Percentiles rank a stretch among this genome's conserved stretches.
These are phyloP conservation scores for Monosporozyma unispora DNA, from an alignment of 805 yeast species.

Conservation along the genomic window DNA sequence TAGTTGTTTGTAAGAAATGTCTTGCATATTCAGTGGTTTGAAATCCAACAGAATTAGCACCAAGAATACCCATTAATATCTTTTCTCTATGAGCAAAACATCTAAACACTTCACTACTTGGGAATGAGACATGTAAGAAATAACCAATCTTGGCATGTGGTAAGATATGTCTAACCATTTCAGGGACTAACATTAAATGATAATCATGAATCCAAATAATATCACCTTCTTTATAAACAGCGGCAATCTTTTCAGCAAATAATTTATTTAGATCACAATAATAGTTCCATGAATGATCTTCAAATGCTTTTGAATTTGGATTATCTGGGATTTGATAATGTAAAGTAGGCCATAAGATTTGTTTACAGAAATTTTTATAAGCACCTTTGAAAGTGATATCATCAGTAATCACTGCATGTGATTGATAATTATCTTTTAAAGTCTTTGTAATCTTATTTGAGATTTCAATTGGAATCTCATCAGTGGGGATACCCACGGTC, in stretches of 20 bases:
- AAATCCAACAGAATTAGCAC: slow-evolving; percentile 80
- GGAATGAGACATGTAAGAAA: slow-evolving; percentile 89
- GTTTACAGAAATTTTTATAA: slow-evolving; percentile 85
- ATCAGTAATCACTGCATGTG: slow-evolving; percentile 60
- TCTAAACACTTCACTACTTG: slow-evolving; percentile 89
- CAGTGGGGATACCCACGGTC: slow-evolving; percentile 86
- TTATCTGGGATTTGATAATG: slow-evolving; percentile 93
- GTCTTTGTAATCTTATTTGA: slow-evolving; percentile 43
- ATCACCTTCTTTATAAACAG: slow-evolving; percentile 63
- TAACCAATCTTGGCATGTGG: slow-evolving; percentile 87
- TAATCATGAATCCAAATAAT: slow-evolving; percentile 91
- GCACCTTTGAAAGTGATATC: slow-evolving; percentile 85
- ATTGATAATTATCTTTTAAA: slow-evolving; percentile 41
- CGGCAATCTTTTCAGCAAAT: slow-evolving; percentile 68
- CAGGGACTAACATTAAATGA: slow-evolving; percentile 79
- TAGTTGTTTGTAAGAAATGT: slow-evolving; percentile 87
- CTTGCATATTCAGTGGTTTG: slow-evolving; percentile 91
- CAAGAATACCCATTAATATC: slow-evolving; percentile 73
- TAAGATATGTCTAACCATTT: slow-evolving; percentile 62
- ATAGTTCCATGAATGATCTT: slow-evolving; percentile 88
- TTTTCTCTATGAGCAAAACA: slow-evolving; percentile 82
- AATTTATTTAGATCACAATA: slow-evolving; percentile 67
- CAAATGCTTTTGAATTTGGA: slow-evolving; percentile 88
- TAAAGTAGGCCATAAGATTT: slow-evolving; percentile 92
- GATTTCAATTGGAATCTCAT: slow-evolving; percentile 54